Percentiles rank a stretch among this genome's conserved stretches.
Evolutionary conservation across 345 rosid species (phyloP).

Genomic region (Aurinia saxatilis): DNA sequence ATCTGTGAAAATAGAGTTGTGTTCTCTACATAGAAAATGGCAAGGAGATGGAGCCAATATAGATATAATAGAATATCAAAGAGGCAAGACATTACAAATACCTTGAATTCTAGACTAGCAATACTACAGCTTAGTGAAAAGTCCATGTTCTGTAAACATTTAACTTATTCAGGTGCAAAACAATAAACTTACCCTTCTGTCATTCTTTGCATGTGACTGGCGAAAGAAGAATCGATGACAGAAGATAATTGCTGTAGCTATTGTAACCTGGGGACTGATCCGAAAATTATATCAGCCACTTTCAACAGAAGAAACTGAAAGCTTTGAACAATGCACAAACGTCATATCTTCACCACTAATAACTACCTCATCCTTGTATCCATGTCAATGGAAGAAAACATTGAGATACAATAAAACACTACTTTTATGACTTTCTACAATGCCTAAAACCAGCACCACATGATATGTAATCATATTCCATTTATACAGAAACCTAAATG

Average conservation of each 20-base stretch:
- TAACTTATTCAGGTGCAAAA: conserved; percentile 16
- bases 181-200: conserved; percentile 67
- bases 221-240: conserved; percentile 91
- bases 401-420: background rate
- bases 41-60: background rate
- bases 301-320: background rate
- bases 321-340: conserved; percentile 11
- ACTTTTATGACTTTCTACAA: background rate
- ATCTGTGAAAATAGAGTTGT: background rate
- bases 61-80: background rate
- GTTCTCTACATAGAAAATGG: conserved; percentile 2
- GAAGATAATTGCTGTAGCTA: conserved; percentile 90
- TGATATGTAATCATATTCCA: background rate
- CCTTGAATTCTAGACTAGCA: conserved; percentile 12
- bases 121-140: conserved; percentile 13
- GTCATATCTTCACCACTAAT: background rate
- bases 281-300: conserved; percentile 18
- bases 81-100: background rate
- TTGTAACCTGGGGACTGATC: conserved; percentile 84
- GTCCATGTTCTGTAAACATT: background rate
- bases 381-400: background rate
- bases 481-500: background rate
- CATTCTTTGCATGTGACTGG: conserved; percentile 92
- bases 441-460: background rate
- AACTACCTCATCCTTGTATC: background rate